Base-by-base conservation (phyloP, 176 grass and related monocot genomes). In the Luzula sylvatica region DNA sequence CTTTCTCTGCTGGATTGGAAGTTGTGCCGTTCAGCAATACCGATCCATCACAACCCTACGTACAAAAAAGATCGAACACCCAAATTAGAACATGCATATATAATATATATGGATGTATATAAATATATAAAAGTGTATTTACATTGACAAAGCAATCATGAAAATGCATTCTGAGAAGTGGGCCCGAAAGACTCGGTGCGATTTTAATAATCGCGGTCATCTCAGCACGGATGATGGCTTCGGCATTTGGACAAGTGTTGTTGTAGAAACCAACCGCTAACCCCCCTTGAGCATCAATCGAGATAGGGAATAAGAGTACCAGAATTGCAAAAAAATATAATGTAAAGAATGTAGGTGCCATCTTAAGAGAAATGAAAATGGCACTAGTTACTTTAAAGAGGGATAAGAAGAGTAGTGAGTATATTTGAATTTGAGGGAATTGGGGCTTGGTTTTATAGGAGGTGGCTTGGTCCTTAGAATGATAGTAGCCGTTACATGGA, bases 81-180 rank as follows among this genome's bases (percentile, higher is more conserved):
- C 17, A 26, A 39, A 9, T 24, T 38, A 46, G 56, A 5, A 24
- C 40, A 58, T n/a, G 18, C 1, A 13, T 45, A 46, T 17, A 7
- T 18, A 48, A 16, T 50, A 24, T 50, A 46, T 15, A 60, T 29
- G 58, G 17, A 15, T 47, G 27, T 23, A 23, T 44, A 15, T 39
- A 18, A 35, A 14, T 11, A 56, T 11, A 14, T 39, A 38, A 59
- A 60, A 3, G 18, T 30, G 18, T 13, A 39, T 35, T 52, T 66
- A 95, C 88, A 61, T 83, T 83, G 23, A 95, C 88, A 58, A 95
- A 94, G 38, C 88, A 95, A 56, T 87, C 88, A 13, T 94, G 88
- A 64, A 94, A 87, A 62, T 83, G 75, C 79, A 95, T 62, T 65
- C 83, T 59, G 43, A 95, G 69, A 29, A 95, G 76, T 1, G 79